Conservation (phyloP, 768 basidiomycete species). For the Lactarius deliciosus region DNA sequence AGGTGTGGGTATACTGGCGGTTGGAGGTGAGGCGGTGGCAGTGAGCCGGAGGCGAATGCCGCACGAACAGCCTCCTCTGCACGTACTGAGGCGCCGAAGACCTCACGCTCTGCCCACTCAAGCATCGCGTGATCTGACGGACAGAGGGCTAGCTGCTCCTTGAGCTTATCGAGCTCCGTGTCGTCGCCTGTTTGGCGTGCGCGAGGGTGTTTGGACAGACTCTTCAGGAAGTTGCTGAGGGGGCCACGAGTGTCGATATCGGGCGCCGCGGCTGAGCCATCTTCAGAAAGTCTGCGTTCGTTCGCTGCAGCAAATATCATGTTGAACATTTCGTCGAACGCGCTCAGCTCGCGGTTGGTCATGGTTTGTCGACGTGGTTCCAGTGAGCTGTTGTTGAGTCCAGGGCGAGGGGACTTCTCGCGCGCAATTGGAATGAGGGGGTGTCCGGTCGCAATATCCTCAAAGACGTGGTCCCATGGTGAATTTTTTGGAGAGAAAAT, state of each 20-base stretch:
- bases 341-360: constrained; percentile 64
- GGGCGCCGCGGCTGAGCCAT: constrained; percentile 1
- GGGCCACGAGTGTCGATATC: constrained; percentile 24
- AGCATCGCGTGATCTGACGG: constrained; percentile 67
- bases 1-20: constrained; percentile 71
- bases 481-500: constrained; percentile 36
- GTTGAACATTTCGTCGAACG: constrained; percentile 73
- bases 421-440: constrained; percentile 26
- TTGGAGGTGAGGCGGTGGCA: constrained; percentile 39
- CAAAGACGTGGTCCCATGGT: constrained; percentile 57
- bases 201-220: constrained; percentile 50
- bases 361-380: constrained; percentile 52
- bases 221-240: constrained; percentile 48
- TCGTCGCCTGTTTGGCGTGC: constrained; percentile 8
- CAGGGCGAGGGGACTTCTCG: constrained; percentile 10
- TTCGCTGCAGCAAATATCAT: constrained; percentile 58
- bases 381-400: constrained; percentile 12
- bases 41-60: constrained; percentile 36
- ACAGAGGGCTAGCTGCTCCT: constrained; percentile 72
- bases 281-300: constrained; percentile 34
- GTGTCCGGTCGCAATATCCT: constrained; percentile 40
- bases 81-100: constrained; percentile 59
- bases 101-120: constrained; percentile 66
- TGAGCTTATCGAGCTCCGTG: constrained; percentile 62
- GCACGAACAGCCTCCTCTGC: constrained; percentile 50